Evolutionary conservation across 768 basidiomycete species (phyloP).

Genomic region (Lyophyllum decastes): DNA sequence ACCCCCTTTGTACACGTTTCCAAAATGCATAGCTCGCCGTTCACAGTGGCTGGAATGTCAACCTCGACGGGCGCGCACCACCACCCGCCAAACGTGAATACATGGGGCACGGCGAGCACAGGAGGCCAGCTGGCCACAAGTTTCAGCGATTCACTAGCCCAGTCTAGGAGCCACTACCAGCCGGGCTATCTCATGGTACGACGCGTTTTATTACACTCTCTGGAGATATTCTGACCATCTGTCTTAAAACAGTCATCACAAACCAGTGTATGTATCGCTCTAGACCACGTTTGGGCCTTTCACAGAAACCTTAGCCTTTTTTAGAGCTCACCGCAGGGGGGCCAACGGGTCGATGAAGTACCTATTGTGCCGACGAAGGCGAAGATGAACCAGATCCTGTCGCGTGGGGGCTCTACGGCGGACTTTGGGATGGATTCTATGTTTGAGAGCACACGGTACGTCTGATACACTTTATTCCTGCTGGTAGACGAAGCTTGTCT

Average conservation of each 20-base stretch:
- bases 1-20: neutral
- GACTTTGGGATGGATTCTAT: conserved; percentile 86
- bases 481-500: neutral
- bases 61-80: conserved; percentile 48
- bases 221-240: neutral
- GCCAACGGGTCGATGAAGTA: conserved; percentile 69
- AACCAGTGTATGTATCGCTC: conserved; percentile 45
- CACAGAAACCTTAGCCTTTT: neutral
- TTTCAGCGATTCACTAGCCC: conserved; percentile 67
- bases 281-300: neutral
- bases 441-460: conserved; percentile 73
- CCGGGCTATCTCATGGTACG: conserved; percentile 80
- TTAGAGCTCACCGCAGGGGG: conserved; percentile 51
- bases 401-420: conserved; percentile 61
- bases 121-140: conserved; percentile 43
- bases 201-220: neutral
- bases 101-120: conserved; percentile 55
- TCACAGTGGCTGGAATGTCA: conserved; percentile 64
- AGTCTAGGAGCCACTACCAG: conserved; percentile 78
- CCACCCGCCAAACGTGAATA: conserved; percentile 46
- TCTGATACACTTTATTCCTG: neutral
- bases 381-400: conserved; percentile 71
- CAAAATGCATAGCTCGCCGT: conserved; percentile 45
- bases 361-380: conserved; percentile 81
- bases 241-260: conserved; percentile 44